These are phyloP conservation scores for Rauvolfia tetraphylla DNA, from an alignment of 257 asterid genomes.

Conservation along the genomic window DNA sequence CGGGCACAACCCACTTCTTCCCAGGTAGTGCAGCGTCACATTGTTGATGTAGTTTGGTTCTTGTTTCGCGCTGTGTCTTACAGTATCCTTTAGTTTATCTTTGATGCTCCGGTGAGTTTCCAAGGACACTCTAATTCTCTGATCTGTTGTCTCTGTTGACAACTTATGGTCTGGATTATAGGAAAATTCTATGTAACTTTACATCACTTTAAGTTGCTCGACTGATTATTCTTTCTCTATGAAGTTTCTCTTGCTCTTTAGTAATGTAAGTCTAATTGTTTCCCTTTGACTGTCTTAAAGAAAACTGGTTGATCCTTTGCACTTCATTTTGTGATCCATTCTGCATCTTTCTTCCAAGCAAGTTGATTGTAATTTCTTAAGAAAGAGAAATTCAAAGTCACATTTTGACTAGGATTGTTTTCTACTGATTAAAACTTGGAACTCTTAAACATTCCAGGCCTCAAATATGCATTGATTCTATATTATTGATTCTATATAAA, in stretches of 20 bases:
- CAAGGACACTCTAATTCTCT: not conserved
- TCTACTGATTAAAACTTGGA: not conserved
- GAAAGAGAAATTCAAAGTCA: not conserved
- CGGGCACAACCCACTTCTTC: not conserved
- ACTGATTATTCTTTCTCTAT: not conserved
- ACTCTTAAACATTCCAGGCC: not conserved
- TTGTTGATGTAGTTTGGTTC: not conserved
- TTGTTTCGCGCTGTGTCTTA: not conserved
- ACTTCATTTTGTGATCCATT: not conserved
- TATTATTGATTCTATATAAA: too few relatives aligned
- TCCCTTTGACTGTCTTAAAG: not conserved
- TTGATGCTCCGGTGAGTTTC: not conserved
- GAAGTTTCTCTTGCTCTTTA: not conserved
- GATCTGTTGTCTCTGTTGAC: not conserved
- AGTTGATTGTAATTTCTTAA: not conserved
- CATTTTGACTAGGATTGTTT: not conserved
- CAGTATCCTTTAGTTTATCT: too few relatives aligned
- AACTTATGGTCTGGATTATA: too few relatives aligned
- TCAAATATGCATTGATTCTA: not conserved
- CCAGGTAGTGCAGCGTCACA: not conserved
- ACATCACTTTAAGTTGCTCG: not conserved
- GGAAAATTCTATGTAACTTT: not conserved
- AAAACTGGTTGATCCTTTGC: not conserved
- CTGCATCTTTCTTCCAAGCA: not conserved
- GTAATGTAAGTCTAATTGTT: not conserved